Percentiles rank a stretch among this genome's conserved stretches.
These are phyloP conservation scores for Verruconis gallopava DNA, from an alignment of 2,329 filamentous ascomycete species.

Conservation along the genomic window DNA sequence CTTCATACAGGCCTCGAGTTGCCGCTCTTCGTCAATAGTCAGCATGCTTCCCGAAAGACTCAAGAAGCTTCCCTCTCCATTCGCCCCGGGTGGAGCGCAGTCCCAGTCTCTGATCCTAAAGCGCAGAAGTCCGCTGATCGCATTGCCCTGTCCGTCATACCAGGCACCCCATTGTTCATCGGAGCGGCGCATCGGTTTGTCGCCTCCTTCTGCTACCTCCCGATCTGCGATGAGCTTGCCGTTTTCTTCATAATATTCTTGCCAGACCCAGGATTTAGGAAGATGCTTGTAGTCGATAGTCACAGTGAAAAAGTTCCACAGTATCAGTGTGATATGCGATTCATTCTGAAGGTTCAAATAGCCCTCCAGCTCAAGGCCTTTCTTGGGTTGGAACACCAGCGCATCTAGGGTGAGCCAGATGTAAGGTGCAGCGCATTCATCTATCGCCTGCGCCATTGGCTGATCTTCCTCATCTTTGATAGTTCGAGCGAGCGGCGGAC, in stretches of 20 bases:
- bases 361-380: slow-evolving; percentile 64
- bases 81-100: slow-evolving; percentile 47
- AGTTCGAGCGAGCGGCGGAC: slow-evolving; percentile 31
- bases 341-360: slow-evolving; percentile 77
- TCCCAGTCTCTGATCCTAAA: slow-evolving; percentile 82
- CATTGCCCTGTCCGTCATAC: slow-evolving; percentile 56
- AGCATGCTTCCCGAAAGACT: slow-evolving; percentile 57
- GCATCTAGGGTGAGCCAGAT: slow-evolving; percentile 84
- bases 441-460: slow-evolving; percentile 36
- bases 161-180: slow-evolving; percentile 51
- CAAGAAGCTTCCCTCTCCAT: slow-evolving; percentile 36
- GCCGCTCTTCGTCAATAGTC: slow-evolving; percentile 50
- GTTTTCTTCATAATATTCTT: slow-evolving; percentile 9
- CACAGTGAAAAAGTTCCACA: slow-evolving; percentile 85
- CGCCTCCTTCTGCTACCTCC: slow-evolving; percentile 11
- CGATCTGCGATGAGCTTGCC: slow-evolving; percentile 16
- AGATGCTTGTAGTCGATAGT: slow-evolving; percentile 67
- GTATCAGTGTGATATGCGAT: slow-evolving; percentile 77
- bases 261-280: slow-evolving; percentile 68
- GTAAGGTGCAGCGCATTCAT: slow-evolving; percentile 78
- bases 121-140: slow-evolving; percentile 55
- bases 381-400: slow-evolving; percentile 64
- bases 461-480: slow-evolving; percentile 6
- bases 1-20: slow-evolving; percentile 41
- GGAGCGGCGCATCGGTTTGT: slow-evolving; percentile 17